A percentile compares a stretch with the other conserved stretches of the same genome.
Evolutionary conservation across 2,329 filamentous ascomycete species (phyloP).

Genomic region (Daldinia sp.): DNA sequence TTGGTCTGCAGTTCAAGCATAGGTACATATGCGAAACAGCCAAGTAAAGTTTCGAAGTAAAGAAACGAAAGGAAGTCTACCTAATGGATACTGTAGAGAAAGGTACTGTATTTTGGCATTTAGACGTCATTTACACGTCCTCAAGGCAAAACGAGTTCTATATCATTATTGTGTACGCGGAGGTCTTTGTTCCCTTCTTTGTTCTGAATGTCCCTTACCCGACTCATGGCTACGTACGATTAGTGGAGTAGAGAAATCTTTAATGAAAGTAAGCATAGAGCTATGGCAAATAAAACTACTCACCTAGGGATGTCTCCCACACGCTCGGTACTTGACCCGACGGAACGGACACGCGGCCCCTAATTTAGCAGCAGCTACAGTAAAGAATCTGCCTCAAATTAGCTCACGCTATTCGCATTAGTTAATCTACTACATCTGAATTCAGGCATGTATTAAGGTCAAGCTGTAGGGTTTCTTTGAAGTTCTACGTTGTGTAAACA

Average conservation of each 20-base stretch:
- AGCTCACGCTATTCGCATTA: not conserved
- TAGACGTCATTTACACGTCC: not conserved
- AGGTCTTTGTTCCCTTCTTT: not conserved
- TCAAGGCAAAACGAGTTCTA: not conserved
- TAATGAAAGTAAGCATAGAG: not conserved
- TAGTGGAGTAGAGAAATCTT: not conserved
- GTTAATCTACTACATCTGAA: not conserved
- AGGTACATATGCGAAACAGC: not conserved
- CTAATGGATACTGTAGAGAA: too few species aligned
- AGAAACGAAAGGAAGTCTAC: not conserved
- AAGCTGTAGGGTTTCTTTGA: not conserved
- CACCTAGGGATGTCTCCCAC: not conserved
- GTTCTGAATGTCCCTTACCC: not conserved
- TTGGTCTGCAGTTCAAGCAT: not conserved
- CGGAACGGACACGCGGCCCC: not conserved
- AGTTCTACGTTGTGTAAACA: slow-evolving; percentile 6
- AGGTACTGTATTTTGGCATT: too few species aligned
- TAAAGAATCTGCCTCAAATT: slow-evolving; percentile 19
- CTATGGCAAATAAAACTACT: too few species aligned
- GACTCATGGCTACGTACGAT: too few species aligned
- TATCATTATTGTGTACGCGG: not conserved
- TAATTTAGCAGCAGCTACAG: not conserved
- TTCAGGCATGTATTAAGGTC: not conserved
- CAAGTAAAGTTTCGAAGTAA: not conserved
- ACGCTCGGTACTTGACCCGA: not conserved